A percentile compares a stretch with the other conserved stretches of the same genome.
Evolutionary conservation across 495 filamentous ascomycete genomes (phyloP).

Genomic region (Aspergillus ellipticus): DNA sequence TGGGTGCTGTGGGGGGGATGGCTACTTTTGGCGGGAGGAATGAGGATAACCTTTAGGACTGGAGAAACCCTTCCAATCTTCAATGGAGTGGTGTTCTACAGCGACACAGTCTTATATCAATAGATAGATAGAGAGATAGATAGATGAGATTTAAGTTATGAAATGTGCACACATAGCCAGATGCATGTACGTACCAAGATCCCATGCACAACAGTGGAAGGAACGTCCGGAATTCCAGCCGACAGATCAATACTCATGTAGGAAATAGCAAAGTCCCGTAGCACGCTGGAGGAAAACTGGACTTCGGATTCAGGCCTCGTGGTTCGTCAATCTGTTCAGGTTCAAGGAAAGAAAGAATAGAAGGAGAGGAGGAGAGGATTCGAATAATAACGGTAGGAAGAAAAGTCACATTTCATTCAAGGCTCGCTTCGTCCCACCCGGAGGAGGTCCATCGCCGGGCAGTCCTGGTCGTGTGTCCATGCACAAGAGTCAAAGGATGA

Average conservation of each 20-base stretch:
- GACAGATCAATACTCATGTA: neutral
- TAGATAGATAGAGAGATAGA: no score
- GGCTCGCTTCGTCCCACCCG: neutral
- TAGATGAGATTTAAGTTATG: no score
- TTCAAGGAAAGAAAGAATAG: neutral
- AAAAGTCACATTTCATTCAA: constrained; percentile 1
- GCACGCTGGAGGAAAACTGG: neutral
- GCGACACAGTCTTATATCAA: no score
- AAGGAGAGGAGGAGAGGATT: neutral
- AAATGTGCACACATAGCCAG: neutral
- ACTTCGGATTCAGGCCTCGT: neutral
- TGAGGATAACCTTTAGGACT: no score
- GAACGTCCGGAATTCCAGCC: neutral
- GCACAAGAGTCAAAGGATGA: neutral
- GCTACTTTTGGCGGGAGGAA: no score
- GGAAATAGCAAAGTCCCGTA: no score
- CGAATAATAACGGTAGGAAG: neutral
- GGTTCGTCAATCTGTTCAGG: constrained; percentile 6
- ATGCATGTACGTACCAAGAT: neutral
- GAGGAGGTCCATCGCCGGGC: neutral
- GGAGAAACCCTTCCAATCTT: no score
- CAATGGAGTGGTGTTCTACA: no score
- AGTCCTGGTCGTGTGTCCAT: constrained; percentile 2
- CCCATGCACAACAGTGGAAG: neutral
- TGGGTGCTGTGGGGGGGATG: no score